Evolutionary conservation across 2,329 filamentous ascomycete species (phyloP), one percentile per base, ranked within the genome.

Genomic region (Paecilomyces dactylethromorphus): DNA sequence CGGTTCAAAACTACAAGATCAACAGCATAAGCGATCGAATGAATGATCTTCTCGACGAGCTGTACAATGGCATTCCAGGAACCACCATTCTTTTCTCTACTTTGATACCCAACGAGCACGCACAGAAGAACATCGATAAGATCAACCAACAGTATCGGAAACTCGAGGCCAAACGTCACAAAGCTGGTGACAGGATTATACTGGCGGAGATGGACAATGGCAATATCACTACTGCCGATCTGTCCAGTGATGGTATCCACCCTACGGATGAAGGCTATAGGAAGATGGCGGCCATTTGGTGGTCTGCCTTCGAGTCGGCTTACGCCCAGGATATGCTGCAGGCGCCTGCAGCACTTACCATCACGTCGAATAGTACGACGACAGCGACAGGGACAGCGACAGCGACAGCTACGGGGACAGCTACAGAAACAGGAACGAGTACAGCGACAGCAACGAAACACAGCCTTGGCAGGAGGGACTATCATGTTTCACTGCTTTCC

Each of bases 61-160:
- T 74, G 13, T 68, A 64, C 29, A 51, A 60, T 10, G 45, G 57
- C 1, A 64, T 68, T n/a, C 63, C 64, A 3, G 62, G 62, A 39
- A 70, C 69, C 2, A 68, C 66, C 1, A 64, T 74, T 15, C 66
- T 75, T 21, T 58, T 75, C 5, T 74, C 72, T 3, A 74, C 72
- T 0, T 62, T 75, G 1, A 59, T 74, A 3, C 68, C 67, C 2
- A 68, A 63, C 13, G 60, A 63, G 22, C 35, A 56, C 2, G 12
- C 58, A 1, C 59, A 57, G 3, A 12, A 54, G 3, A 13, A 35
- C 11, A 60, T 60, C 22, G 49, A 59, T 15, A 51, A 55, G 0
- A 65, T 67, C 55, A 73, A 64, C 58, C 22, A 50, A 6, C 67
- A 73, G 54, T 71, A 69, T 53, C 63, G 65, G 3, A 32, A 59